Base-by-base conservation (phyloP, 768 basidiomycete genomes). In the Suillus hirtellus region DNA sequence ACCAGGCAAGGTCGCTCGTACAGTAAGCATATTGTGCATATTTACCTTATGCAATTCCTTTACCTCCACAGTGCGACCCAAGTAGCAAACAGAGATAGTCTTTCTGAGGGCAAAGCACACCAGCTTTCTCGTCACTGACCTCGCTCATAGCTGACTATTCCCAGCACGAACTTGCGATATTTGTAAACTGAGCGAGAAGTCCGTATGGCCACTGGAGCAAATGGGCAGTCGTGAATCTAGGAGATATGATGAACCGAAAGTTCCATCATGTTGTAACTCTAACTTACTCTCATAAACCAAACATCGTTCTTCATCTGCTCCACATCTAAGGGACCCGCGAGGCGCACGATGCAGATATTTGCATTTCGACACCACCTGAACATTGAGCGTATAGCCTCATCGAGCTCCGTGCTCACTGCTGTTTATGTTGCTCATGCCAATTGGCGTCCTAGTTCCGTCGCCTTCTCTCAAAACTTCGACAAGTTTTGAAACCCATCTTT, bases 321-420 rank as follows among this genome's bases (percentile, higher is more conserved):
- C 21, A 27, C 21, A 49, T 46, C 11, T 24, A 35, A 49, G 4
- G 62, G 43, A n/a, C n/a, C 49, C 10, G 34, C 11, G 2, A 68
- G 50, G 60, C 66, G 63, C 1, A 63, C 66, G 21, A 64, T 47
- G 47, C 67, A 68, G 38, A 68, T 46, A 19, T 50, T 12, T 31
- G 67, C 59, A 43, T 67, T 61, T 14, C 66, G 60, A 49, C 64
- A 66, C 66, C 67, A 68, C 21, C 19, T 27, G 52, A 67, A 64
- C 67, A 68, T 68, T 17, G 66, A 64, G 17, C 60, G 63, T 19
- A 68, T 63, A 49, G 66, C 59, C 35, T 68, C 67, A 14, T 64
- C 59, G 21, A 68, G 59, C 34, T 66, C 63, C 15, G 66, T 24
- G 27, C 60, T 68, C 31, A 31, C 31, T 31, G 31, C 31, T 31